Base-by-base conservation (phyloP, 1,284 basidiomycete species). In the Apiotrichum laibachii region DNA sequence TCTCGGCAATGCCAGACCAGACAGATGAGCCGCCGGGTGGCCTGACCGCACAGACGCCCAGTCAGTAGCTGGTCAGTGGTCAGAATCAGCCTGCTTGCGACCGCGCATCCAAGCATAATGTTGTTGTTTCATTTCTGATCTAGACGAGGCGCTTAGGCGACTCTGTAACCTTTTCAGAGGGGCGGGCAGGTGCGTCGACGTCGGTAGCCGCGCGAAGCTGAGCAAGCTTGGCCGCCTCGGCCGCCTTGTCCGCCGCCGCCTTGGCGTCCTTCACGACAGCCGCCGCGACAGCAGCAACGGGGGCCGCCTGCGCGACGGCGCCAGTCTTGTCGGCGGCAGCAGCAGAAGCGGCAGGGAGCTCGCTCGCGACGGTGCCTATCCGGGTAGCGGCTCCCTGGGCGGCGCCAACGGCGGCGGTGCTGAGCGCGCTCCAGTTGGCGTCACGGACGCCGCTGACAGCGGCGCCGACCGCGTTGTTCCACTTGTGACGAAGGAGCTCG, bases 391-490 rank as follows among this genome's bases (percentile, higher is more conserved):
- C 47, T 26, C 42, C 59, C 33, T 50, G 56, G 8, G 50, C 59
- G 16, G 43, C 53, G 18, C 52, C 50, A 10, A 45, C 53, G 13
- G 59, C 62, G 15, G 60, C 61, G 33, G 50, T 53, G 46, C 67
- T 67, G n/a, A 73, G 47, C 13, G 53, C 55, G 12, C 48, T 22
- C 67, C 69, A 75, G 57, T 75, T 67, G 16, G 70, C 69, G 40
- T 61, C 53, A 10, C 67, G 61, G 12, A 69, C 67, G 37, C 58
- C 54, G 10, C 50, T 52, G 8, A 71, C 61, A 10, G 65, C 62
- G 2, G 51, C 47, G 6, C 64, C 51, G 33, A 77, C 35, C 10
- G 72, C 67, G 11, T 61, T 50, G 62, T 77, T 77, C 75, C 75
- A 77, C 55, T 60, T 57, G 43, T 64, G 60, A 39, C 65, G 64